These are phyloP conservation scores for Fusarium tuaranense DNA, from an alignment of 2,329 filamentous ascomycete genomes.

Conservation along the genomic window DNA sequence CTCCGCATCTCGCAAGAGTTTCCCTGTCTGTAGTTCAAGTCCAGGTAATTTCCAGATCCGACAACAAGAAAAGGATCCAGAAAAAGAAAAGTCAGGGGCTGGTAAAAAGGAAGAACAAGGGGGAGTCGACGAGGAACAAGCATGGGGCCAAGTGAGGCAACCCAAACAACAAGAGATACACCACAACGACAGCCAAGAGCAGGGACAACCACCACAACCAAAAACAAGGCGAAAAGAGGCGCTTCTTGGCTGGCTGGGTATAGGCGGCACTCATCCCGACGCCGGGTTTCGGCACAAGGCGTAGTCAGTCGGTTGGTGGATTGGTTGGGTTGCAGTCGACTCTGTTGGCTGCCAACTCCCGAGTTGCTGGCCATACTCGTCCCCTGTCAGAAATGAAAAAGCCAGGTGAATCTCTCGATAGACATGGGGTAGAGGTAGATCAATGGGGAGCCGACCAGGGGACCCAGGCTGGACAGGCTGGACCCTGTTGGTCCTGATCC, in stretches of 20 bases:
- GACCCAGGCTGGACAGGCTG: not conserved
- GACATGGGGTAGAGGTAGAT: not conserved
- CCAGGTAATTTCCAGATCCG: conserved; percentile 15
- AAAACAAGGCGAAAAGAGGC: conserved; percentile 3
- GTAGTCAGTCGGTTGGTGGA: not conserved
- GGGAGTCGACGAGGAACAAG: not conserved
- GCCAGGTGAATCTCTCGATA: not conserved
- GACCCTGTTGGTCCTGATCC: conserved; percentile 10
- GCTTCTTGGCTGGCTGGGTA: not conserved
- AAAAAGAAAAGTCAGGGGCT: conserved; percentile 2
- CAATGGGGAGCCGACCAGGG: not conserved
- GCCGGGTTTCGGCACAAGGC: not conserved
- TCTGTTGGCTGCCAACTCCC: not conserved
- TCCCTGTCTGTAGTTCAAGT: conserved; percentile 14
- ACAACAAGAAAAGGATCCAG: not conserved
- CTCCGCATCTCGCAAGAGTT: conserved; percentile 30
- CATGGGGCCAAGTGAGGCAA: not conserved
- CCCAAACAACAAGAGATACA: not conserved
- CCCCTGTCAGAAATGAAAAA: not conserved
- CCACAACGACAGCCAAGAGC: not conserved
- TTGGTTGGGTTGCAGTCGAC: not conserved
- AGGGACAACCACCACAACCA: not conserved
- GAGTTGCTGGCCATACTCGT: not conserved
- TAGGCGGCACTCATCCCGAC: not conserved
- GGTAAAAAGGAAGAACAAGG: not conserved